Percentiles rank a stretch among this genome's conserved stretches.
phyloP scores from a whole-genome alignment of 768 basidiomycete genomes.

The Boletus rubropictus region DNA sequence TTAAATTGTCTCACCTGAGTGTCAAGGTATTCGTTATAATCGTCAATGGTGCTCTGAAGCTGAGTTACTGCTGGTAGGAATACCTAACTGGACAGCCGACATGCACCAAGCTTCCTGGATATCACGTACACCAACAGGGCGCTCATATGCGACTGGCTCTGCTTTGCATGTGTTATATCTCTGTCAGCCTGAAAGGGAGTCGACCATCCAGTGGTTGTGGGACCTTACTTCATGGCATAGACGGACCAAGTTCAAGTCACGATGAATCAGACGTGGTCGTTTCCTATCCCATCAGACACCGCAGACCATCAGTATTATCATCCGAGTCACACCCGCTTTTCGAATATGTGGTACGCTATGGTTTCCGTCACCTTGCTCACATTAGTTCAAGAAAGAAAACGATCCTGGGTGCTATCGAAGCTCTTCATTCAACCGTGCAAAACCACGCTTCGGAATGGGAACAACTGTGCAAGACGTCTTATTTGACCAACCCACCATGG shows the following conservation, averaged over 20 bases:
- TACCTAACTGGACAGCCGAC: background rate
- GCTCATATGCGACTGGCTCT: background rate
- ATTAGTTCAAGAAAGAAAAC: background rate
- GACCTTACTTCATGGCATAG: background rate
- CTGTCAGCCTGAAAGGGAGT: background rate
- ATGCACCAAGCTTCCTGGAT: background rate
- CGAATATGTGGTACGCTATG: background rate
- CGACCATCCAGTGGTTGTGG: background rate
- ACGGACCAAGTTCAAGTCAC: background rate
- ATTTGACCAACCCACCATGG: background rate
- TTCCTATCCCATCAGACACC: no score
- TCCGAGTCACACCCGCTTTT: background rate
- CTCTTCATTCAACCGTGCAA: background rate
- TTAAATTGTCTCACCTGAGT: slow-evolving; percentile 5
- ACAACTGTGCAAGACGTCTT: background rate
- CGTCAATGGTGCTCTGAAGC: no score
- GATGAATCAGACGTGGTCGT: background rate
- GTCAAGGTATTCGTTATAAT: slow-evolving; percentile 3
- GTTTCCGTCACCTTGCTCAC: background rate
- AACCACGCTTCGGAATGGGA: background rate
- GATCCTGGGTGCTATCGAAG: background rate
- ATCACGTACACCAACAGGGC: background rate
- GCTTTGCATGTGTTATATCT: background rate
- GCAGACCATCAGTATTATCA: background rate
- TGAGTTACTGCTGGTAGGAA: slow-evolving; percentile 1